Evolutionary conservation across 371 early-diverging fungal genomes (phyloP), one percentile per base, ranked within the genome.

Genomic region (Actinomucor elegans): DNA sequence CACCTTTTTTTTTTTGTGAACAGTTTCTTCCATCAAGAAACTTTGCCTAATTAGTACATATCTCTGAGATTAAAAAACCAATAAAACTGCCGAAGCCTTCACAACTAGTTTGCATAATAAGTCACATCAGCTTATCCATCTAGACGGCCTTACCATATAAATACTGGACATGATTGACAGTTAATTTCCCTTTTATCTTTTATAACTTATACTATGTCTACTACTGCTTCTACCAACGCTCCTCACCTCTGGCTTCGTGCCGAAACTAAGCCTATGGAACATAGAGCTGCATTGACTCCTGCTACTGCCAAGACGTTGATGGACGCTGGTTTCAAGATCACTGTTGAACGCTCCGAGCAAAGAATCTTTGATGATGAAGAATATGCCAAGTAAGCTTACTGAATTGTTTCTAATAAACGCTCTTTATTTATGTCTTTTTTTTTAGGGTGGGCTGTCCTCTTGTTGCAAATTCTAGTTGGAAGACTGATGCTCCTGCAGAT

Each of bases 251-350:
- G 96, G 96, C 88, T 98, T 49, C 89, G 98, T 64, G 94, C 94
- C 45, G 98, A 98, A 75, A 94, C 94, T 59, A 98, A 98, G 88
- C 88, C 90, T 42, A 89, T 92, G 79, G 98, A 98, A 81, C 91
- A 92, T 70, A 85, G 98, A 52, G 91, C 94, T 46, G 94, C 94
- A 28, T 80, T 98, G 59, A 93, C 98, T 17, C 98, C 98, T 32
- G 72, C 80, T 31, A 86, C 85, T 40, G 86, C 87, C 76, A 86
- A 89, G 73, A 79, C 64, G 31, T 78, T 94, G 17, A 71, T 96
- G 52, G 83, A 83, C 47, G 75, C 81, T 49, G 92, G 91, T 47
- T 95, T 92, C 80, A 73, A 85, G 64, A 90, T 98, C 68, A 92
- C 95, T 14, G 95, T 95, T 23, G 98, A 98, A 70, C 73, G 79